Evolutionary conservation across 2,329 filamentous ascomycete genomes (phyloP).

Genomic region (Metarhizium sp.): DNA sequence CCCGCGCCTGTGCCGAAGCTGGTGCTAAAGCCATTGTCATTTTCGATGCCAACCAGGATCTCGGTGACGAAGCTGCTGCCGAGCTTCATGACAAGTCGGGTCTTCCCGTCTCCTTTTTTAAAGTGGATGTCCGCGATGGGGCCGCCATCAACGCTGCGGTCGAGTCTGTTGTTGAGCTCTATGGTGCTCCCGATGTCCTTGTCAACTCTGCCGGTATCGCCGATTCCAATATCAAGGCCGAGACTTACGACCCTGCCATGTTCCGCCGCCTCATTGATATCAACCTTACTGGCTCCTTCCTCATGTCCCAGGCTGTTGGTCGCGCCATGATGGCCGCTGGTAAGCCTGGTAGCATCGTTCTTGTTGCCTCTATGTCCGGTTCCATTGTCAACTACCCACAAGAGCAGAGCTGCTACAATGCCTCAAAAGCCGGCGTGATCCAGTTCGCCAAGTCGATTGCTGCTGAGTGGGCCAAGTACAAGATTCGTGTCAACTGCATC

Average conservation of each 20-base stretch:
- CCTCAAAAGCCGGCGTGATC: slow-evolving; percentile 71
- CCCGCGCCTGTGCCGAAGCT: slow-evolving; percentile 65
- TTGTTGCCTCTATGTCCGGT: slow-evolving; percentile 74
- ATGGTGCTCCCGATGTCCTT: slow-evolving; percentile 64
- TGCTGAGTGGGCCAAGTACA: slow-evolving; percentile 75
- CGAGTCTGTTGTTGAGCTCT: slow-evolving; percentile 53
- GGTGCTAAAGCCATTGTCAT: slow-evolving; percentile 66
- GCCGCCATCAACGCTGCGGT: slow-evolving; percentile 62
- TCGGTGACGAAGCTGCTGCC: slow-evolving; percentile 59
- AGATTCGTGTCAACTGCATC: slow-evolving; percentile 77
- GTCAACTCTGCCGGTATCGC: slow-evolving; percentile 74
- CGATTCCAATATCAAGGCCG: slow-evolving; percentile 76
- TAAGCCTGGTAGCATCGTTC: slow-evolving; percentile 63
- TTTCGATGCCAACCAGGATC: slow-evolving; percentile 67
- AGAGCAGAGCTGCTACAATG: slow-evolving; percentile 76
- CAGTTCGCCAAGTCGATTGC: slow-evolving; percentile 73
- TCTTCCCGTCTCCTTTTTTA: slow-evolving; percentile 66
- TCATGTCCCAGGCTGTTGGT: slow-evolving; percentile 65
- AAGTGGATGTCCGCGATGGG: slow-evolving; percentile 67
- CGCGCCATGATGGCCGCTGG: slow-evolving; percentile 63
- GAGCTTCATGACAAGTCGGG: slow-evolving; percentile 65
- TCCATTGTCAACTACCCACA: slow-evolving; percentile 81
- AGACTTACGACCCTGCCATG: slow-evolving; percentile 66
- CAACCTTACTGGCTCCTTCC: slow-evolving; percentile 72
- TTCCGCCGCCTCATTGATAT: slow-evolving; percentile 74